Percentiles rank a stretch among this genome's conserved stretches.
These are phyloP conservation scores for Fibroporia radiculosa DNA, from an alignment of 768 basidiomycete genomes.

Conservation along the genomic window DNA sequence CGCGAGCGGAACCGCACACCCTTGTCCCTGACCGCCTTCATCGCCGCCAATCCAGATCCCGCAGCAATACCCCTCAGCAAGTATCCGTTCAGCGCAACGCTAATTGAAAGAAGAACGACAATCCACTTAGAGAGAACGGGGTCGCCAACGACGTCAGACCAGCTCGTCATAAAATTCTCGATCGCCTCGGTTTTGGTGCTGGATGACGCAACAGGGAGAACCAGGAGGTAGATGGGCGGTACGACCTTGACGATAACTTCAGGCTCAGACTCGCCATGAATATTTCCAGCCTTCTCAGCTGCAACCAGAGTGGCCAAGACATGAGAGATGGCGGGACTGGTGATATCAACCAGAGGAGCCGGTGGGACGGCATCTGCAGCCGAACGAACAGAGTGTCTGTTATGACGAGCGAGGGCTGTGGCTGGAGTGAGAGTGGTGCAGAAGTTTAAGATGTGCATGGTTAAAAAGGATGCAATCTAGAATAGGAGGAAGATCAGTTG, in stretches of 20 bases:
- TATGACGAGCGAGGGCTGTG: constrained; percentile 43
- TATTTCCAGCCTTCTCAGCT: constrained; percentile 19
- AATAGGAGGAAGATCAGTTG: constrained; percentile 1
- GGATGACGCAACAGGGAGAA: constrained; percentile 29
- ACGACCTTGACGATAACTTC: constrained; percentile 51
- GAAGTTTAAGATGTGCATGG: constrained; percentile 87
- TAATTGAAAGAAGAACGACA: constrained; percentile 77
- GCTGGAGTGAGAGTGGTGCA: constrained; percentile 80
- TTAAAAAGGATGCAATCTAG: constrained; percentile 85
- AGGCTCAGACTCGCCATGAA: neutral
- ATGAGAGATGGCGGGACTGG: constrained; percentile 47
- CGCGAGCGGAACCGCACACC: constrained; percentile 21
- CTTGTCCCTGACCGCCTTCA: constrained; percentile 15
- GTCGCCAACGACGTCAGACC: constrained; percentile 90
- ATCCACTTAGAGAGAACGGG: constrained; percentile 95
- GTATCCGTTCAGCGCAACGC: constrained; percentile 87
- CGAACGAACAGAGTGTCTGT: constrained; percentile 22
- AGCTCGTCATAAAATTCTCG: constrained; percentile 83
- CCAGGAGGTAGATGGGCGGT: constrained; percentile 50
- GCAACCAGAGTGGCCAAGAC: constrained; percentile 52
- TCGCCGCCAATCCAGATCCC: constrained; percentile 27
- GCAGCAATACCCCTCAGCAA: constrained; percentile 80
- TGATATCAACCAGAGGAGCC: constrained; percentile 61
- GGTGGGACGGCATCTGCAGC: constrained; percentile 17
- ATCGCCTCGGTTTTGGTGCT: constrained; percentile 40